These are phyloP conservation scores for Serendipita sp. DNA, from an alignment of 768 basidiomycete genomes.

Conservation along the genomic window DNA sequence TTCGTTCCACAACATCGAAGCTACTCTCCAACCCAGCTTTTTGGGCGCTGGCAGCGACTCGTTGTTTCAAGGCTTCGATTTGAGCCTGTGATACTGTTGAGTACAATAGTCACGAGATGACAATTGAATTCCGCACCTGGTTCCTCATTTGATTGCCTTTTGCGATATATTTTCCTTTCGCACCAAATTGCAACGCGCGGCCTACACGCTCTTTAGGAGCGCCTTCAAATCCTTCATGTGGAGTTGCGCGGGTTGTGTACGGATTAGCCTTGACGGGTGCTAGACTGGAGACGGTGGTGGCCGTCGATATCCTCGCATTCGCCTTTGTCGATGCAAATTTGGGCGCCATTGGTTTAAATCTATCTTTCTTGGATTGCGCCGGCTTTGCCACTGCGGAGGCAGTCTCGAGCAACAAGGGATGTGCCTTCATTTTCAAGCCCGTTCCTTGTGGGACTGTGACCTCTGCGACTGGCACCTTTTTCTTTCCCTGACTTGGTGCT, in stretches of 20 bases:
- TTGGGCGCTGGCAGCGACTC: constrained; percentile 81
- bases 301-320: constrained; percentile 61
- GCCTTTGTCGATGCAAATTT: constrained; percentile 96
- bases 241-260: constrained; percentile 42
- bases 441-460: constrained; percentile 64
- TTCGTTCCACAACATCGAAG: constrained; percentile 78
- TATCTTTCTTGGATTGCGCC: constrained; percentile 69
- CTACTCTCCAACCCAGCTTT: constrained; percentile 94
- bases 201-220: constrained; percentile 50
- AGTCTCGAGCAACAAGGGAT: constrained; percentile 65
- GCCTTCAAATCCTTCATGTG: constrained; percentile 44
- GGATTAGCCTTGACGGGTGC: constrained; percentile 47
- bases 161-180: constrained; percentile 66
- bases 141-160: constrained; percentile 29
- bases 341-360: constrained; percentile 97
- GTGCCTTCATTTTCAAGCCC: constrained; percentile 80
- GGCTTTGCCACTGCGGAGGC: constrained; percentile 27
- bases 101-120: constrained; percentile 37
- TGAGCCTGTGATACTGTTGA: constrained; percentile 30
- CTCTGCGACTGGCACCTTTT: constrained; percentile 30
- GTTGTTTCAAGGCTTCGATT: constrained; percentile 79
- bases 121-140: constrained; percentile 51
- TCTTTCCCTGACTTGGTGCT: constrained; percentile 37
- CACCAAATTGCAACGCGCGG: constrained; percentile 62
- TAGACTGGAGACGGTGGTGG: constrained; percentile 22